A percentile compares a stretch with the other conserved stretches of the same genome.
Evolutionary conservation across 768 basidiomycete genomes (phyloP).

Genomic region (Tubosaeta brunneosetosa): DNA sequence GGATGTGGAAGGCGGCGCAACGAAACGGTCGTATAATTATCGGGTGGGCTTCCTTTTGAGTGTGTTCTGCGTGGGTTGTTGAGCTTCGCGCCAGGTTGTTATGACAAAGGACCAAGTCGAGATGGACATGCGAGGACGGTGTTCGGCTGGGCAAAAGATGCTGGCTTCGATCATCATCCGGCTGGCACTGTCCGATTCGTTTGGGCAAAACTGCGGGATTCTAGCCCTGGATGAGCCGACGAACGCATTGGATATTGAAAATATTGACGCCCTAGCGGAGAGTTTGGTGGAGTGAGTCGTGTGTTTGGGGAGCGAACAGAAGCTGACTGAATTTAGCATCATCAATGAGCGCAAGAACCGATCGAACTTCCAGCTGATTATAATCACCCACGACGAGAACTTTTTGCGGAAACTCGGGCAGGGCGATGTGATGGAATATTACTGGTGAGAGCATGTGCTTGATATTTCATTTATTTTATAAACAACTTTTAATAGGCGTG

Average conservation of each 20-base stretch:
- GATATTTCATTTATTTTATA: not conserved
- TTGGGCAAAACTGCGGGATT: conserved; percentile 96
- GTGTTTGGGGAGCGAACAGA: not conserved
- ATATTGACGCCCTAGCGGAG: conserved; percentile 89
- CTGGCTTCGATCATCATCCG: conserved; percentile 97
- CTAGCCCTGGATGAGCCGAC: conserved; percentile 97
- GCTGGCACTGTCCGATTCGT: conserved; percentile 93
- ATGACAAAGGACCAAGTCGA: conserved; percentile 99
- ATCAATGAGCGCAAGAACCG: conserved; percentile 89
- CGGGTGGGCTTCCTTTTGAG: conserved; percentile 49
- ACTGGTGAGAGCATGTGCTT: conserved; percentile 52
- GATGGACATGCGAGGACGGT: conserved; percentile 99
- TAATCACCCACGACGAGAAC: conserved; percentile 96
- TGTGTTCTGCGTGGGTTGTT: conserved; percentile 9
- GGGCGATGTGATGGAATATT: conserved; percentile 90
- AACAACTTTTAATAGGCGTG: conserved; percentile 54
- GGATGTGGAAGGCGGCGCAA: conserved; percentile 86
- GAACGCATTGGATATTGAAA: conserved; percentile 93
- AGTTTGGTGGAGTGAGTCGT: conserved; percentile 83
- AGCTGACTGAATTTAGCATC: conserved; percentile 51
- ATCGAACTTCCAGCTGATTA: conserved; percentile 92
- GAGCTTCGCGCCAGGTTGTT: conserved; percentile 62
- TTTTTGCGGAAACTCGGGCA: conserved; percentile 90
- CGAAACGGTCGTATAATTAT: conserved; percentile 95
- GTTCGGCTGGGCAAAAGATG: conserved; percentile 98